Conservation (phyloP, 1,139 yeast species). For the Lodderomyces oxycetoniae region DNA sequence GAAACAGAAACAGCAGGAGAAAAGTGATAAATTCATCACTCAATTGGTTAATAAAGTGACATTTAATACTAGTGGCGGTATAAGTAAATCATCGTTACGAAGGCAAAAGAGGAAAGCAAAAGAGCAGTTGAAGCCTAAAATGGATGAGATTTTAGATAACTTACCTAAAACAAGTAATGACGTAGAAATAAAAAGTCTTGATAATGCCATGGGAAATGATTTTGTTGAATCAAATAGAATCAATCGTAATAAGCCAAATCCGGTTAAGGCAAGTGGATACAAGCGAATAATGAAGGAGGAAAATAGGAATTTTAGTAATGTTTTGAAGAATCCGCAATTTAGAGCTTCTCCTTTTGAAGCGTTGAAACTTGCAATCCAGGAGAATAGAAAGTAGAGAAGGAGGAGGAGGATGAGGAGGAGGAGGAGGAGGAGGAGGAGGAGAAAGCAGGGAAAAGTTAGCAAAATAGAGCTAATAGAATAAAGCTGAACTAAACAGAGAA, state of each 20-base stretch:
- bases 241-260: slow-evolving; percentile 55
- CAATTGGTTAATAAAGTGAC: slow-evolving; percentile 26
- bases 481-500: neutral
- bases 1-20: slow-evolving; percentile 46
- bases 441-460: no score
- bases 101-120: slow-evolving; percentile 61
- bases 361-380: slow-evolving; percentile 41
- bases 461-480: neutral
- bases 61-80: slow-evolving; percentile 32
- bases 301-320: slow-evolving; percentile 48
- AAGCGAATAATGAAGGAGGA: slow-evolving; percentile 51
- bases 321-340: slow-evolving; percentile 49
- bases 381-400: slow-evolving; percentile 10
- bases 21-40: slow-evolving; percentile 28
- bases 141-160: slow-evolving; percentile 56
- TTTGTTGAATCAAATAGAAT: slow-evolving; percentile 20
- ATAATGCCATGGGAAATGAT: slow-evolving; percentile 6
- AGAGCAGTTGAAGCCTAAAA: slow-evolving; percentile 60
- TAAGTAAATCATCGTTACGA: slow-evolving; percentile 61
- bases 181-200: slow-evolving; percentile 6
- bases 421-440: neutral
- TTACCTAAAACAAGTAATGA: slow-evolving; percentile 26
- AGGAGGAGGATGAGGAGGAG: no score
- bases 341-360: slow-evolving; percentile 57
- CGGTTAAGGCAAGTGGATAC: slow-evolving; percentile 53